Evolutionary conservation across 1,284 basidiomycete species (phyloP).

Genomic region (Fomitopsis palustris): DNA sequence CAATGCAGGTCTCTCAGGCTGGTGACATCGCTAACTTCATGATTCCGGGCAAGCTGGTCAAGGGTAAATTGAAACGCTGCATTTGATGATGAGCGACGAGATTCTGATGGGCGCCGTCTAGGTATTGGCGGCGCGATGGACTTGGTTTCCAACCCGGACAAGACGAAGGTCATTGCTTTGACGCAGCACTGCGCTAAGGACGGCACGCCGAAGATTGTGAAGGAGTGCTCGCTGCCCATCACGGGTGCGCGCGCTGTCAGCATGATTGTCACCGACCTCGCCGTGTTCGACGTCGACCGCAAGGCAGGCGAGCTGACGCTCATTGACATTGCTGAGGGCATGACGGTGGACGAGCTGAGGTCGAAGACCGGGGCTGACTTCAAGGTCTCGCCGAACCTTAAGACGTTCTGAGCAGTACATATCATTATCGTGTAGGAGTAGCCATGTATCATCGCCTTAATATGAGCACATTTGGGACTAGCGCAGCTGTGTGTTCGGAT

Average conservation of each 20-base stretch:
- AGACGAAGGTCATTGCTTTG: conserved; percentile 84
- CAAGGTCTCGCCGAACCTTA: conserved; percentile 41
- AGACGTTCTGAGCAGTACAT: conserved; percentile 16
- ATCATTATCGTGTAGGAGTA: conserved; percentile 1
- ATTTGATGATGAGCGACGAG: neutral
- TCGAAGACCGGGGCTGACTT: conserved; percentile 85
- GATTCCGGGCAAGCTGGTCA: conserved; percentile 92
- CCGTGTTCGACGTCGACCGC: conserved; percentile 87
- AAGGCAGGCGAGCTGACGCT: conserved; percentile 70
- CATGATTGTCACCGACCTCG: conserved; percentile 90
- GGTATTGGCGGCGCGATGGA: conserved; percentile 97
- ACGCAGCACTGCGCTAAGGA: conserved; percentile 92
- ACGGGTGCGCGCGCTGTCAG: conserved; percentile 87
- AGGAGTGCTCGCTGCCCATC: conserved; percentile 80
- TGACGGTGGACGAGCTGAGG: conserved; percentile 80
- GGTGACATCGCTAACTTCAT: conserved; percentile 97
- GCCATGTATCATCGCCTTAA: neutral
- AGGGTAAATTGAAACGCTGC: conserved; percentile 43
- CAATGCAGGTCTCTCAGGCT: conserved; percentile 89
- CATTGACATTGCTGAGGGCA: conserved; percentile 81
- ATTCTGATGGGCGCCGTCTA: conserved; percentile 22
- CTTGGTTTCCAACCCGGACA: conserved; percentile 89
- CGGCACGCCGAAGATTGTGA: conserved; percentile 84
- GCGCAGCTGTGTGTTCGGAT: neutral
- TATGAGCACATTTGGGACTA: neutral